Evolutionary conservation across 495 filamentous ascomycete species (phyloP), one percentile per base, ranked within the genome.

Genomic region (Bathelium albidoporum): DNA sequence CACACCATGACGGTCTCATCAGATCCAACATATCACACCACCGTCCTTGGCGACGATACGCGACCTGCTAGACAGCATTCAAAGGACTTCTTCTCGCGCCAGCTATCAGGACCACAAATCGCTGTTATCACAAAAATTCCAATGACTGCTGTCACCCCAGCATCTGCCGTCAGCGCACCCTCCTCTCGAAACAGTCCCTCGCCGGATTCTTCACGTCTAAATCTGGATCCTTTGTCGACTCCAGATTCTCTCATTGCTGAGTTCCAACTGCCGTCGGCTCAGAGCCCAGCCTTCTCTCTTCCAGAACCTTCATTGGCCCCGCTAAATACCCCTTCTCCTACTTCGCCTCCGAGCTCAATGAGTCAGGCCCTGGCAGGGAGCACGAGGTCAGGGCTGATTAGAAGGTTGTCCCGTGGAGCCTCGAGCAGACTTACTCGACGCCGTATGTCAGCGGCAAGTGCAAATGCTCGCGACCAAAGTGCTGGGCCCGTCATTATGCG

Each of bases 401-500:
- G 87, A 45, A 76, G 85, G 62, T 78, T 89, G 28, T 89, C 87
- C 3, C 78, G 81, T n/a, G 83, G 85, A 32, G 85, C 85, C 3
- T 80, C 80, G 41, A 86, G 82, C 68, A 87, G 83, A 64, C 75
- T 88, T 28, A 80, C 74, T 4, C 73, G 83, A 45, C 82, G 91
- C 60, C 84, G 88, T 59, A 81, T 84, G 60, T 94, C 91, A 5
- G 87, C 87, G 0, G 85, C 85, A 5, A 80, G 88, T 41, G 80
- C 85, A 24, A 85, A 85, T 62, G 89, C 84, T 70, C 84, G 90
- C 29, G 91, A 96, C 69, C 86, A 86, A 34, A 96, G 91, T 72
- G 87, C 87, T 28, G 94, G 94, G 0, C 94, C 94, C 1, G 87
- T 93, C 29, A 86, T 95, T 32, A 83, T 94, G 74, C 85, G 94